These are phyloP conservation scores for Rhizophagus prolifer DNA, from an alignment of 192 early-diverging fungal species.

Conservation along the genomic window DNA sequence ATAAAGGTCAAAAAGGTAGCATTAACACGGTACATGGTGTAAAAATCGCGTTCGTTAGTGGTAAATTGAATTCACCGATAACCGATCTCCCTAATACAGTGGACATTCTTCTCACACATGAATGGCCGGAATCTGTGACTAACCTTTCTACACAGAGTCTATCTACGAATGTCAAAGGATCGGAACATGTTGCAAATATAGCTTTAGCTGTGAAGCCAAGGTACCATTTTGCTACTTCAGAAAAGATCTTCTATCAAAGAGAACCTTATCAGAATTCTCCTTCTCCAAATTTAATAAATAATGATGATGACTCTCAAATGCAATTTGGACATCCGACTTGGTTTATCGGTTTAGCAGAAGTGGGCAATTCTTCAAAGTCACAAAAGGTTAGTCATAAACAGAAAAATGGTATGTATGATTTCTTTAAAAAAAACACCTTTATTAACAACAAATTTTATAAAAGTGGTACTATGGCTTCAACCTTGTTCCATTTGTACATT, in stretches of 20 bases:
- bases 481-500: conserved; percentile 60
- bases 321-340: conserved; percentile 65
- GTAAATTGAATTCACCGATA: conserved; percentile 36
- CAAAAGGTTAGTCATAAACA: conserved; percentile 42
- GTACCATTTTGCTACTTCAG: conserved; percentile 83
- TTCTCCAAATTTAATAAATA: conserved; percentile 21
- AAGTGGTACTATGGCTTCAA: conserved; percentile 95
- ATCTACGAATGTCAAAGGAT: conserved; percentile 5
- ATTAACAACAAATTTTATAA: background rate
- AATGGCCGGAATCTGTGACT: conserved; percentile 64
- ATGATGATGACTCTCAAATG: conserved; percentile 29
- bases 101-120: conserved; percentile 81
- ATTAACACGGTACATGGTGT: conserved; percentile 60
- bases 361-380: conserved; percentile 66
- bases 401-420: background rate
- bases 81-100: conserved; percentile 42
- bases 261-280: conserved; percentile 72
- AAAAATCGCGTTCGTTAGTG: conserved; percentile 63
- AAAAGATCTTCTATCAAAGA: conserved; percentile 76
- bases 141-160: background rate
- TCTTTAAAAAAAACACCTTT: background rate
- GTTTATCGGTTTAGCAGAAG: conserved; percentile 79
- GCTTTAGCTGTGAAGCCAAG: conserved; percentile 65
- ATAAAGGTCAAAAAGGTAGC: conserved; percentile 37
- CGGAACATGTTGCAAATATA: conserved; percentile 44